Base-by-base conservation (phyloP, 441 rosid species). In the Arabidopsis hybrid region DNA sequence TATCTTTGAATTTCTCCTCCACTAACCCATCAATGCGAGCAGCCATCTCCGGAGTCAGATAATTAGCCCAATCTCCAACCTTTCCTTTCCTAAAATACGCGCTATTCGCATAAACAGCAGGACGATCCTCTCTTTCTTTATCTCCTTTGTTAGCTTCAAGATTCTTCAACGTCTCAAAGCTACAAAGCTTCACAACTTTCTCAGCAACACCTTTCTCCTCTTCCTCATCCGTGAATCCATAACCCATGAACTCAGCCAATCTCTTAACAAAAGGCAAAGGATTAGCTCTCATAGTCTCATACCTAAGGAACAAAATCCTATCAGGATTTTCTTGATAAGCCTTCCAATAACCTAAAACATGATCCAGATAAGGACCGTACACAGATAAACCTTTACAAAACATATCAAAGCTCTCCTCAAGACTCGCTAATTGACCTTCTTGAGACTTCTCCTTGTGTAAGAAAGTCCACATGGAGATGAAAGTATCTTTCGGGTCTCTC, bases 401-500 rank as follows among this genome's bases (percentile, higher is more conserved):
- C 75, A 79, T 68, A 55, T 79, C 76, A 13, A 79, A 79, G 4
- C 69, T 5, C 45, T 79, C 82, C 2, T 79, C 79, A 7, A 79
- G 75, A 39, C 52, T 67, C 7, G 55, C 55, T 26, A 40, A n/a
- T 12, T 55, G 65, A 5, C 74, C 67, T 38, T 70, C 73, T 47
- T 60, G 53, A 14, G 55, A 60, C 72, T 69, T 60, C 71, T 59
- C 50, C 36, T 78, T 56, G 11, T 35, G 57, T 3, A 67, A 34
- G 47, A 83, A 84, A 7, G 82, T 75, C 83, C 84, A 84, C 29
- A 60, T 36, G 0, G 88, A 84, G 31, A 86, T 71, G 49, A 82
- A 74, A 14, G 79, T 64, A 14, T 86, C 89, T 26, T 79, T 83
- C 0, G 89, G 85, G 53, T 84, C 80, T 72, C 87, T 81, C 53